Base-by-base conservation (phyloP, 352 stramenopile genomes). In the Thraustotheca clavata region DNA sequence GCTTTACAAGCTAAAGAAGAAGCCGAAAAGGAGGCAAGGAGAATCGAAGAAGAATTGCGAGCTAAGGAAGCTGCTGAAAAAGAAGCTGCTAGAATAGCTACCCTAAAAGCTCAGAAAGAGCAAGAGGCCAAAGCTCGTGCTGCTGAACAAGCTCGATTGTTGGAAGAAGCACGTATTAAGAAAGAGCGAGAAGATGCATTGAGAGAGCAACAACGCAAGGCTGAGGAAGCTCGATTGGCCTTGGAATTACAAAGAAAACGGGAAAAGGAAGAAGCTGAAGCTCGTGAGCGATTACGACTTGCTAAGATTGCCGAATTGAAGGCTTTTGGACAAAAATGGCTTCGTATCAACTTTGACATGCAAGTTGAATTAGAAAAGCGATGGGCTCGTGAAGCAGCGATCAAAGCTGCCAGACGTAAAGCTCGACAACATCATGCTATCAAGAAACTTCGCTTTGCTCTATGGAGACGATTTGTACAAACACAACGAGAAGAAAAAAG, bases 11-110 rank as follows among this genome's bases (percentile, higher is more conserved):
- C 49, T 9, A 22, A 34, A 32, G 38, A 34, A 47, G 67, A 69
- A 67, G 71, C 69, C 1, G 71, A 69, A 67, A 66, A 40, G 49
- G 60, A 71, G 66, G 52, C 24, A 3, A 46, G 62, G 31, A 43
- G 57, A 35, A 67, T 43, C 4, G 52, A 35, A 14, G 47, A 74
- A 38, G 46, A 69, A 18, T 62, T 80, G 66, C 72, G 75, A 16
- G 70, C 43, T 40, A 69, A 77, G 48, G 48, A 80, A 70, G 70
- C 72, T 49, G 46, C 73, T 0, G 72, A 74, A 66, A 62, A 55
- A 3, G 66, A 69, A 40, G 52, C 52, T 31, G 48, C 33, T 16
- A 29, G 72, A 11, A 60, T 41, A 3, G 62, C 69, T 14, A 69
- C 85, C 29, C 66, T 69, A 43, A 49, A 72, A n/a, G 43, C 41